Conservation (phyloP, 768 basidiomycete genomes). For the Dendrothele bispora region DNA sequence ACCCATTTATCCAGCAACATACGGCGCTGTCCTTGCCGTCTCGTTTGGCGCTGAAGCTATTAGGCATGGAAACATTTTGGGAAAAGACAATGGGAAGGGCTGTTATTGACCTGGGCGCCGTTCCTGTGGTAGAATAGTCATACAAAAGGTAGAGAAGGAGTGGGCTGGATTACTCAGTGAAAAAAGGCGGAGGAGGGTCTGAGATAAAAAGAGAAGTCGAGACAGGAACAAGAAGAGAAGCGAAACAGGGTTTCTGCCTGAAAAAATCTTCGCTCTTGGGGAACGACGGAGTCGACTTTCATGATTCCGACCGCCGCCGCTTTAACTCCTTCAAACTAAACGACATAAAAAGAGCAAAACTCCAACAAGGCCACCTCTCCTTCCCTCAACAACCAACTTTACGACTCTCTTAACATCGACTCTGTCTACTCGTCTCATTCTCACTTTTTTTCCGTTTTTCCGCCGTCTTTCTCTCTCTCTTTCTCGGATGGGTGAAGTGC, state of each 20-base stretch:
- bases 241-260: not conserved
- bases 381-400: conserved; percentile 18
- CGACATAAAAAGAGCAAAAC: conserved; percentile 1
- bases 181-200: conserved; percentile 12
- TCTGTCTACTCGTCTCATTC: conserved; percentile 17
- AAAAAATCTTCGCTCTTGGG: no score
- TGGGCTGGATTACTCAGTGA: conserved; percentile 10
- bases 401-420: conserved; percentile 47
- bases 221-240: conserved; percentile 24
- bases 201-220: conserved; percentile 7
- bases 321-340: not conserved
- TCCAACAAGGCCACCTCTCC: conserved; percentile 8
- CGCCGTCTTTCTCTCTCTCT: no score
- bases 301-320: conserved; percentile 1
- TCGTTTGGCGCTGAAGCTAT: conserved; percentile 88
- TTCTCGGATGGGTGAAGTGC: not conserved
- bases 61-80: conserved; percentile 63
- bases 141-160: conserved; percentile 62
- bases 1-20: conserved; percentile 70
- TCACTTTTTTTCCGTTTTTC: no score
- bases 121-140: conserved; percentile 94
- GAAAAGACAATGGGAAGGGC: conserved; percentile 50
- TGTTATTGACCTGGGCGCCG: conserved; percentile 87
- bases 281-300: not conserved
- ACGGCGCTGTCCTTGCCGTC: conserved; percentile 58